Base-by-base conservation (phyloP, 2,329 filamentous ascomycete genomes). In the Alternaria sp. region DNA sequence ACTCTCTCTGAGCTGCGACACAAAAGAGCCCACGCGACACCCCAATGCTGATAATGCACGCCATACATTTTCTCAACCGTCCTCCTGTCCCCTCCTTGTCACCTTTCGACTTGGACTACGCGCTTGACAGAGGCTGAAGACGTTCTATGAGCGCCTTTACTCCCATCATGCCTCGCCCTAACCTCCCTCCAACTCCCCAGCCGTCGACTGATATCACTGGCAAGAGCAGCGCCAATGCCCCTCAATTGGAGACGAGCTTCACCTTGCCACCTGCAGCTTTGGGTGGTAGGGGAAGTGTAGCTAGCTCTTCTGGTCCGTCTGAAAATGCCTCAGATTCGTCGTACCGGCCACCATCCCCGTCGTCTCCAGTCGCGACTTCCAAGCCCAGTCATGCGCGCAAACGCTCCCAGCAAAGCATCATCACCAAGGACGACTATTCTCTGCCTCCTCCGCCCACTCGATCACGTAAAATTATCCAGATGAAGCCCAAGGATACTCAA, bases 381-480 rank as follows among this genome's bases (percentile, higher is more conserved):
- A 78, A 75, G 63, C 67, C 69, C 61, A 61, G 70, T 38, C 67
- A 70, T 54, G 66, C 69, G 57, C 75, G 73, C 52, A 76, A 75
- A 62, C 75, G 75, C 49, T 72, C 71, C 25, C 68, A 69, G 20
- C 70, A 66, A 14, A 76, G 75, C 51, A 74, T 81, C 14, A 73
- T 81, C 59, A 82, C 83, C 58, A 89, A 88, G 66, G 86, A 89
- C 68, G 83, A 86, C 49, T 96, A 97, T 77, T 86, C 91, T 10
- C 86, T 99, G 16, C 95, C 95, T 20, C 95, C 95, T 10, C 95
- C 94, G 16, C 95, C 95, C 0, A 97, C 94, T 3, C 86, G 94
- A 64, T 92, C 93, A 43, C 90, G 94, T 72, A 98, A 96, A 82
- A 98, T 99, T 76, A 98, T 98, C 60, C 94, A 98, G 81, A 97